Evolutionary conservation across 805 yeast genomes (phyloP), one percentile per base, ranked within the genome.

Genomic region (Starmerella vaccinii): DNA sequence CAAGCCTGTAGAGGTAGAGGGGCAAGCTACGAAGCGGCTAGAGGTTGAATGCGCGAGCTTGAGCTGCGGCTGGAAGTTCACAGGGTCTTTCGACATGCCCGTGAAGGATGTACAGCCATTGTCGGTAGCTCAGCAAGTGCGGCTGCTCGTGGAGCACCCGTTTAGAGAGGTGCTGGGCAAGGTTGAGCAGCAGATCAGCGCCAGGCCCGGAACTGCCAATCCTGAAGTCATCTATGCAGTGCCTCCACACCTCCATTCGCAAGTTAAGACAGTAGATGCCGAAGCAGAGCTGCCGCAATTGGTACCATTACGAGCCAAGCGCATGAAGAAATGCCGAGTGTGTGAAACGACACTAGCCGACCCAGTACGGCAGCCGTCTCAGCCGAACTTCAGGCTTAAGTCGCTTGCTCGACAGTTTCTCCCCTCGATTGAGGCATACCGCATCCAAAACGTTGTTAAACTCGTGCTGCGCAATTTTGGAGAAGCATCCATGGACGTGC

Each of bases 261-360:
- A 21, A 16, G 52, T 34, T 10, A 34, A 13, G 13, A 12, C 38
- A 32, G 35, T 10, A 4, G 35, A 41, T 18, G 21, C 29, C 2
- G 29, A 37, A 15, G 13, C 6, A 19, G 43, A 39, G 43, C 53
- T 54, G 8, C 71, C 71, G 1, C n/a, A 38, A 12, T 57, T 61
- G 2, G 56, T 53, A 3, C 55, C 50, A 5, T 57, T 68, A 19
- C 56, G 65, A 7, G 59, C 66, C 4, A 61, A 65, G 37, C 51
- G 51, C 18, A 34, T 61, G 7, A 61, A 59, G 42, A 45, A 54
- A 22, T 68, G 72, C 54, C 53, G 56, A 16, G 65, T 59, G 7
- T 68, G 71, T 49, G 57, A 63, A 15, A 55, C 57, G n/a, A 40
- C 58, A n/a, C 59, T 67, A 16, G 61, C 61, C 5, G 56, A 60